Percentiles rank a stretch among this genome's conserved stretches.
These are phyloP conservation scores for Erigeron philadelphicus DNA, from an alignment of 140 eudicot genomes.

Conservation along the genomic window DNA sequence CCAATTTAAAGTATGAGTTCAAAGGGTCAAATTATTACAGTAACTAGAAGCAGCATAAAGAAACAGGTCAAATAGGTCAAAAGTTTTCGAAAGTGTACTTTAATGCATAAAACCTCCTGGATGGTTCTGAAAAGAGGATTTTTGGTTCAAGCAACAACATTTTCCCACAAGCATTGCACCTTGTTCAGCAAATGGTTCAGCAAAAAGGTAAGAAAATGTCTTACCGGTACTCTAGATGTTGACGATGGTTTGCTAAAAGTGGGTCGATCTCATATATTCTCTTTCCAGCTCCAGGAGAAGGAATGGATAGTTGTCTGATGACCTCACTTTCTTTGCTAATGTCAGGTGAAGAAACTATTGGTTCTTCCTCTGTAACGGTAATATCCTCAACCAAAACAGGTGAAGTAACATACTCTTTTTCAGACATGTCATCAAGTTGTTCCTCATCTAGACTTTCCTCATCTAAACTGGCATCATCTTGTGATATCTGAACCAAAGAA, in stretches of 20 bases:
- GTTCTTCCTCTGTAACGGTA: slow-evolving; percentile 33
- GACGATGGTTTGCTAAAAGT: slow-evolving; percentile 48
- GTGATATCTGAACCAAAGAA: slow-evolving; percentile 40
- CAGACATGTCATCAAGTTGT: slow-evolving; percentile 30
- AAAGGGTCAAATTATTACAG: not conserved
- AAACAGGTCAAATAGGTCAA: not conserved
- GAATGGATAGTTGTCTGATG: slow-evolving; percentile 47
- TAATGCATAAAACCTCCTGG: not conserved
- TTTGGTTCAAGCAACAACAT: not conserved
- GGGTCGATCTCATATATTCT: slow-evolving; percentile 87
- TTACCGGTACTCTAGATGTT: slow-evolving; percentile 89
- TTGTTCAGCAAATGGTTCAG: not conserved
- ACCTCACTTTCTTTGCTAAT: slow-evolving; percentile 49
- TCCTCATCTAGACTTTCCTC: slow-evolving; percentile 35
- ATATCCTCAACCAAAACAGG: slow-evolving; percentile 43
- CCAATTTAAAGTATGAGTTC: not conserved
- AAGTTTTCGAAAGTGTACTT: not conserved
- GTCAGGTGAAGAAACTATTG: slow-evolving; percentile 31
- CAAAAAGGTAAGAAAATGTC: slow-evolving; percentile 9
- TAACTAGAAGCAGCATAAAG: not conserved
- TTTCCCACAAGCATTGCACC: not conserved
- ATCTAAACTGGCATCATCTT: slow-evolving; percentile 30
- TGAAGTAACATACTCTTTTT: slow-evolving; percentile 32
- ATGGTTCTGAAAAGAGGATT: not conserved
- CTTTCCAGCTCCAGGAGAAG: slow-evolving; percentile 71